Base-by-base conservation (phyloP, 2,329 filamentous ascomycete genomes). In the Penicillium sclerotiorum region DNA sequence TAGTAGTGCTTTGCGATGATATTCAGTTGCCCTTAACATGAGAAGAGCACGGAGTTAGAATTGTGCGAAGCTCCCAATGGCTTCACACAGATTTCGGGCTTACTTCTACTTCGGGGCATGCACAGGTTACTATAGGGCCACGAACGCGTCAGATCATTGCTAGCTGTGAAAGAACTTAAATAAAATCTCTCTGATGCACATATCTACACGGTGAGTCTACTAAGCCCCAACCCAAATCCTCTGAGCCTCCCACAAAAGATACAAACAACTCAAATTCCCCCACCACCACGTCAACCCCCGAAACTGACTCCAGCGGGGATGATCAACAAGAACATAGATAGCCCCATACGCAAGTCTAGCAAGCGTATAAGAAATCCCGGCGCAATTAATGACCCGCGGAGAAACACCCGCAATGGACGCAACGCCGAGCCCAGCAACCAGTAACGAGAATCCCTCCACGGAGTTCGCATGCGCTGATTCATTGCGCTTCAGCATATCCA, bases 381-480 rank as follows among this genome's bases (percentile, higher is more conserved):
- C 66, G 0, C 56, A 59, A 57, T 77, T 79, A n/a, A 78, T 61
- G 0, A 53, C 53, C 2, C 50, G 52, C 2, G 45, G 47, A 0
- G 69, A 59, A 18, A 80, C 68, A 4, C 72, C 70, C 0, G 74
- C 66, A 12, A 73, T 51, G 2, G 71, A 67, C 0, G 74, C 74
- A 41, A 74, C 70, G 2, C 73, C 38, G 50, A 78, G 62, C 4
- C 69, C 70, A 0, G 51, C 58, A 6, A 60, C 60, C 0, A 62
- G 35, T 73, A 77, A 37, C 2, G 59, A 20, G 25, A 56, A 64
- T 23, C 62, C 62, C 45, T 63, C 60, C 2, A 78, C 69, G 0
- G 73, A 69, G 47, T 80, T 80, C 11, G 73, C 73, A 52, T 76
- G 73, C n/a, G 75, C 76, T 4, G 67, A 58, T 49, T 79, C 73